A percentile compares a stretch with the other conserved stretches of the same genome.
Evolutionary conservation across 306 rosid genomes (phyloP).

Genomic region (Inga leiocalycina): DNA sequence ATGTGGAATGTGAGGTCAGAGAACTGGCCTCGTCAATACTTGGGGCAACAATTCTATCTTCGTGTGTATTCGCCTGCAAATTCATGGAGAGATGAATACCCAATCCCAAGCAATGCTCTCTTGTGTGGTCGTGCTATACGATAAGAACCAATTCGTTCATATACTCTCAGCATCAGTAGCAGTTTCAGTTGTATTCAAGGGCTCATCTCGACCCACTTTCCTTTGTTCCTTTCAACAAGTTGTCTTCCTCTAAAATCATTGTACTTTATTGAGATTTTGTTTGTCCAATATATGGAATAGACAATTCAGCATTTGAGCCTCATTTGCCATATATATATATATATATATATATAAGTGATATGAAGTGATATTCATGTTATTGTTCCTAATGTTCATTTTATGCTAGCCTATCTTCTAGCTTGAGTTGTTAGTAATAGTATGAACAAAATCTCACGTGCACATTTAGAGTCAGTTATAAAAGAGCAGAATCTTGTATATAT

Average conservation of each 20-base stretch:
- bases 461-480: no score
- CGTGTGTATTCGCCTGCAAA: slow-evolving; percentile 73
- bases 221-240: neutral
- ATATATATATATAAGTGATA: neutral
- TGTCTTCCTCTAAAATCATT: neutral
- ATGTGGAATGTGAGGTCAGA: slow-evolving; percentile 92
- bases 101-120: slow-evolving; percentile 74
- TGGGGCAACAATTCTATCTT: slow-evolving; percentile 86
- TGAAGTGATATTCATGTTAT: neutral
- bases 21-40: slow-evolving; percentile 76
- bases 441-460: neutral
- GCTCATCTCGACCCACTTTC: slow-evolving; percentile 45
- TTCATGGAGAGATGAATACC: slow-evolving; percentile 87
- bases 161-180: neutral
- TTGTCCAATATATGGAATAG: neutral
- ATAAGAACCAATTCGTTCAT: neutral
- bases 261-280: neutral
- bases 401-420: no score
- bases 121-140: slow-evolving; percentile 70
- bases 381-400: no score
- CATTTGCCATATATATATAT: neutral
- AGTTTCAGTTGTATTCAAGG: slow-evolving; percentile 4
- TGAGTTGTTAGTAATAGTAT: no score
- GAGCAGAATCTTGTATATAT: no score
- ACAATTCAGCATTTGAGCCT: neutral